Conservation (phyloP, 2,329 filamentous ascomycete genomes). For the Fusarium hainanense region DNA sequence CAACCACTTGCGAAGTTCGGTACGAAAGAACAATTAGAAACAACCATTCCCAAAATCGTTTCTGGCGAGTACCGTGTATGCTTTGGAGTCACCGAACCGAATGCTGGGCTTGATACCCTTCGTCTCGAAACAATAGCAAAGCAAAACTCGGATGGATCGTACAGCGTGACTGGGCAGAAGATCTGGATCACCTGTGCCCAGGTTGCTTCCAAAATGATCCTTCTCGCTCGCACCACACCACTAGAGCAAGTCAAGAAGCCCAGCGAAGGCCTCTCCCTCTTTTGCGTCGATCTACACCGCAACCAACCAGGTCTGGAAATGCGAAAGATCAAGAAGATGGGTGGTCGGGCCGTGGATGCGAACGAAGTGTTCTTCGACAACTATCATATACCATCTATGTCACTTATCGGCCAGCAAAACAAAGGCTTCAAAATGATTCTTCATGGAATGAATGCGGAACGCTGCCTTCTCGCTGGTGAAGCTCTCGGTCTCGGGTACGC, state of each 20-base stretch:
- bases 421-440: conserved; percentile 83
- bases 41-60: conserved; percentile 77
- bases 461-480: conserved; percentile 81
- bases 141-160: conserved; percentile 65
- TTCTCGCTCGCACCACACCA: conserved; percentile 80
- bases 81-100: conserved; percentile 88
- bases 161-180: conserved; percentile 80
- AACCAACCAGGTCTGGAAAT: conserved; percentile 70
- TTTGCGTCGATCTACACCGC: conserved; percentile 81
- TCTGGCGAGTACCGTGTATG: conserved; percentile 77
- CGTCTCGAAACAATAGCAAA: conserved; percentile 73
- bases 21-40: conserved; percentile 69
- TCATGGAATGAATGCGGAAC: conserved; percentile 83
- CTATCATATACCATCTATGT: conserved; percentile 72
- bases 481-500: conserved; percentile 84
- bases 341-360: conserved; percentile 81
- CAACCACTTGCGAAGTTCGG: conserved; percentile 81
- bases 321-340: conserved; percentile 85
- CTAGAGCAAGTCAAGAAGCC: conserved; percentile 74
- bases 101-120: conserved; percentile 82
- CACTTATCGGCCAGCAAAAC: conserved; percentile 77
- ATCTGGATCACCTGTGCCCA: conserved; percentile 92
- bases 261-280: conserved; percentile 81
- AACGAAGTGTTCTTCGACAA: conserved; percentile 91
- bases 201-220: conserved; percentile 84